Conservation (phyloP, 441 rosid species). For the Daphne laureola region DNA sequence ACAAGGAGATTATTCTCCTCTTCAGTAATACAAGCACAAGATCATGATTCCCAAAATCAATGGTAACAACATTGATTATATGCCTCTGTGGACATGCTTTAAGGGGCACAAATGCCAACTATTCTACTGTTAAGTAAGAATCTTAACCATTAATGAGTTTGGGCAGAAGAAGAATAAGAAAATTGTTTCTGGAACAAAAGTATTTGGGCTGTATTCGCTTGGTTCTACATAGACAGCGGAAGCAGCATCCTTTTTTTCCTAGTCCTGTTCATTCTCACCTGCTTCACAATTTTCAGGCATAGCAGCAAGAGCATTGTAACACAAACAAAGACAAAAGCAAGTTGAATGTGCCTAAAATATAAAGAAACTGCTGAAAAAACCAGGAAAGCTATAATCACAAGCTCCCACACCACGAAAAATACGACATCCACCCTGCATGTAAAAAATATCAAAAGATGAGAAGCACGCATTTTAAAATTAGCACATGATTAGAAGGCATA, state of each 20-base stretch:
- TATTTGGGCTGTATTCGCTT: not conserved
- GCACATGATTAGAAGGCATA: too few relatives aligned
- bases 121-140: not conserved
- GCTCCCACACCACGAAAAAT: slow-evolving; percentile 87
- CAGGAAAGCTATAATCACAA: slow-evolving; percentile 68
- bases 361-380: slow-evolving; percentile 90
- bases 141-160: too few relatives aligned
- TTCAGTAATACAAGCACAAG: not conserved
- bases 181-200: too few relatives aligned
- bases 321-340: slow-evolving; percentile 65
- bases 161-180: too few relatives aligned
- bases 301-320: slow-evolving; percentile 58
- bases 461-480: slow-evolving; percentile 10
- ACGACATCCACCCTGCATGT: slow-evolving; percentile 83
- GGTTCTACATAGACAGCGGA: slow-evolving; percentile 81
- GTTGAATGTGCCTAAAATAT: slow-evolving; percentile 62
- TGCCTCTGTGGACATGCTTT: slow-evolving; percentile 2
- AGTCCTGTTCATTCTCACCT: slow-evolving; percentile 67
- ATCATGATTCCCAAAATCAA: slow-evolving; percentile 1
- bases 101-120: slow-evolving; percentile 10
- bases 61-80: slow-evolving; percentile 5
- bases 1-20: too few relatives aligned
- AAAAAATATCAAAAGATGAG: slow-evolving; percentile 6
- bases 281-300: slow-evolving; percentile 82
- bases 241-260: slow-evolving; percentile 98